Evolutionary conservation across 306 rosid species (phyloP), one percentile per base, ranked within the genome.

Genomic region (Pyrus communis): DNA sequence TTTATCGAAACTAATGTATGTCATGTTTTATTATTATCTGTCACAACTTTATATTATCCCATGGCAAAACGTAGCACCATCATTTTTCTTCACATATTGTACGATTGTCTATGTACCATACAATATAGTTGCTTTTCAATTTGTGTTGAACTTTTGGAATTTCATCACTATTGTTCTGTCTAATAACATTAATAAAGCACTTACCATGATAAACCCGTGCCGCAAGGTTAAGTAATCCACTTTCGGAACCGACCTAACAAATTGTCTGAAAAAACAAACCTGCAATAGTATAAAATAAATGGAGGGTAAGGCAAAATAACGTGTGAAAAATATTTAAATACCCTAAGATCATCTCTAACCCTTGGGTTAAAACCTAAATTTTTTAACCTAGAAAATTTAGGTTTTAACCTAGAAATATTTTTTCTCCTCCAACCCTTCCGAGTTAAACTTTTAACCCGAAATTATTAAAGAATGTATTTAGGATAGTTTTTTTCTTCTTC

Each of bases 141-240:
- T 57, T 57, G 25, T 21, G 61, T 15, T 14, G 3, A 49, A 49
- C 55, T 49, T 49, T 5, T 49, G 21, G 18, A 49, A 15, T 49
- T 15, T 49, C 55, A 49, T 15, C 3, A 2, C 21, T 9, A 9
- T 42, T 10, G 9, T 42, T 42, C 45, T 42, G 45, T 42, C 6
- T 42, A 42, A 42, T 42, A 42, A 42, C 12, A 28, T 12, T 21
- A 3, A 69, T 15, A 40, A 21, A 30, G 55, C 15, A 55, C 79
- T 62, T 83, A 95, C 98, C 93, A 84, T 84, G 42, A 95, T 86
- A 87, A 95, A 95, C 52, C 98, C 98, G 83, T 95, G 97, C 43
- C 98, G 77, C 59, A 95, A 74, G 76, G 98, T 88, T 82, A 95
- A 85, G 81, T 95, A 95, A 85, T 95, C 98, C 9, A 95, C 98